Conservation (phyloP, 768 basidiomycete genomes). For the Mycena sanguinolenta region DNA sequence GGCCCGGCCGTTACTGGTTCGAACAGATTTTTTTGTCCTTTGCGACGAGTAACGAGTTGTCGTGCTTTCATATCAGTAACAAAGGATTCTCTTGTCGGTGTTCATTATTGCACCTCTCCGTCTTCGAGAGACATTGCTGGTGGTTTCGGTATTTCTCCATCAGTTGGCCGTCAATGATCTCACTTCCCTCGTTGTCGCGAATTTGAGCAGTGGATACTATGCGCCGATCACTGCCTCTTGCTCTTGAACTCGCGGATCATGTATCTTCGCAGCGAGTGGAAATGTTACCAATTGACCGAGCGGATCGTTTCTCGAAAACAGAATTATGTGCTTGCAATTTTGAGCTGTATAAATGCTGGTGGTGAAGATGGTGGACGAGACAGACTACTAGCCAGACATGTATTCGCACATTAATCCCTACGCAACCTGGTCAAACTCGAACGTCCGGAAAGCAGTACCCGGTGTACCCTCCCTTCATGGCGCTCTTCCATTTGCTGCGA, state of each 20-base stretch:
- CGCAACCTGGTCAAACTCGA: constrained; percentile 17
- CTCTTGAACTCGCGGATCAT: neutral
- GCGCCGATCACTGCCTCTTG: neutral
- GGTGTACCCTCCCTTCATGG: constrained; percentile 56
- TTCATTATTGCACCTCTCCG: no score
- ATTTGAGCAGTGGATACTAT: neutral
- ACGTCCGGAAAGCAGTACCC: constrained; percentile 7
- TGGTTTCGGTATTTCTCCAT: neutral
- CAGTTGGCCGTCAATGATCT: neutral
- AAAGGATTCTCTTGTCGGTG: no score
- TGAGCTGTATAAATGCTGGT: constrained; percentile 5
- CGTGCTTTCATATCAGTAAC: no score
- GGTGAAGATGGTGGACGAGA: neutral
- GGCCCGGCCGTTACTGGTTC: no score
- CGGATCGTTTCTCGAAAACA: neutral
- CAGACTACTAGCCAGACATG: neutral
- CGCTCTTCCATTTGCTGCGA: constrained; percentile 54
- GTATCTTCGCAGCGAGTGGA: neutral
- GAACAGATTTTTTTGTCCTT: no score
- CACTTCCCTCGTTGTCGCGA: neutral
- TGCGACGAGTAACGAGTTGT: no score
- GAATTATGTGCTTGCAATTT: neutral
- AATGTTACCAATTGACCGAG: neutral
- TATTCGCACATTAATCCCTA: constrained; percentile 25
- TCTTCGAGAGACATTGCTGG: neutral